Evolutionary conservation across 1,284 basidiomycete genomes (phyloP).

Genomic region (Sphagnurus paluster): DNA sequence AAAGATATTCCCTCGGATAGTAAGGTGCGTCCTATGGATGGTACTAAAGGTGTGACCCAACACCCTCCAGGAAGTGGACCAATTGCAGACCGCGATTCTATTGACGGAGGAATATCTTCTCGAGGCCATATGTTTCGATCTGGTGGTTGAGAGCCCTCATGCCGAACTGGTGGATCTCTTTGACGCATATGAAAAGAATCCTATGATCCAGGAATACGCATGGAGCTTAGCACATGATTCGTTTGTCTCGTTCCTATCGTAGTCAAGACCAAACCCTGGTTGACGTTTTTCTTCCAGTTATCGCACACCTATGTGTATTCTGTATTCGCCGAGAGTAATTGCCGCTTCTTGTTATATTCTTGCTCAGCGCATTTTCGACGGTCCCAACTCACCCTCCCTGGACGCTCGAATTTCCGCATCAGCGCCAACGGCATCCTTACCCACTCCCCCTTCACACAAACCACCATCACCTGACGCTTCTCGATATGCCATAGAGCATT

Average conservation of each 20-base stretch:
- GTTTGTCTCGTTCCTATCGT: conserved; percentile 45
- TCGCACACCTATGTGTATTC: conserved; percentile 72
- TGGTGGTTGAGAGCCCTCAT: conserved; percentile 83
- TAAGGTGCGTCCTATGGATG: conserved; percentile 43
- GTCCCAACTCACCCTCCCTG: conserved; percentile 68
- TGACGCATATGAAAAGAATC: conserved; percentile 48
- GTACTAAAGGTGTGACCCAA: conserved; percentile 11
- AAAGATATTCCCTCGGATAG: conserved; percentile 58
- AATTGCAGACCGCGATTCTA: conserved; percentile 74
- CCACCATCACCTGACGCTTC: conserved; percentile 68
- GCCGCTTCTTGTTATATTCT: conserved; percentile 76
- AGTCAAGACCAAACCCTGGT: conserved; percentile 4
- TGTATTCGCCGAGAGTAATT: conserved; percentile 65
- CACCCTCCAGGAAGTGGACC: conserved; percentile 62
- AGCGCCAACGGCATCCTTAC: conserved; percentile 63
- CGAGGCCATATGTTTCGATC: conserved; percentile 91
- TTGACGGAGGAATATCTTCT: conserved; percentile 82
- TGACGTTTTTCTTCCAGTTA: conserved; percentile 44
- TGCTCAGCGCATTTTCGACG: conserved; percentile 68
- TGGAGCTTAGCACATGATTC: conserved; percentile 86
- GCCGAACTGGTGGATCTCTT: conserved; percentile 70
- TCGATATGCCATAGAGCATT: conserved; percentile 65
- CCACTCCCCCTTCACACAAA: conserved; percentile 75
- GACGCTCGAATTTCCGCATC: conserved; percentile 67
- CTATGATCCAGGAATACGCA: conserved; percentile 64